Percentiles rank a stretch among this genome's conserved stretches.
Conservation (phyloP, 1,139 yeast species). For the Kodamaea derodonti region DNA sequence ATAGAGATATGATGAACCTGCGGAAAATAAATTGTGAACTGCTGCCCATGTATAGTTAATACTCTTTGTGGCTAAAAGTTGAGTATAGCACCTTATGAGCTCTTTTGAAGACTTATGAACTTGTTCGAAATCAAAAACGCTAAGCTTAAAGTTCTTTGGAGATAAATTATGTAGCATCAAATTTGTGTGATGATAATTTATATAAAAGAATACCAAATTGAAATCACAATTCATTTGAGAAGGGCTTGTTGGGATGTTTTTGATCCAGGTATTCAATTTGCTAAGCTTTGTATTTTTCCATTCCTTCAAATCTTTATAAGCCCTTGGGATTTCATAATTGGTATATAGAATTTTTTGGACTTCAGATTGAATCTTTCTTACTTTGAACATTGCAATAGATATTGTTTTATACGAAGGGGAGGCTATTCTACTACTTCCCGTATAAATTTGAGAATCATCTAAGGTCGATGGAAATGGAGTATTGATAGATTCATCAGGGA, state of each 20-base stretch:
- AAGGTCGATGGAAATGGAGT: slow-evolving; percentile 67
- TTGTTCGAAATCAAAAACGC: slow-evolving; percentile 48
- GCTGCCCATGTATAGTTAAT: slow-evolving; percentile 93
- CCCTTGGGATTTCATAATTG: slow-evolving; percentile 64
- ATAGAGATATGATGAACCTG: slow-evolving; percentile 80
- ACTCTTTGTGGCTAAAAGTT: slow-evolving; percentile 50
- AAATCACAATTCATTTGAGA: slow-evolving; percentile 72
- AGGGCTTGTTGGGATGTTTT: slow-evolving; percentile 51
- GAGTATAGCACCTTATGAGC: slow-evolving; percentile 60
- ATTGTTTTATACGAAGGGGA: slow-evolving; percentile 55
- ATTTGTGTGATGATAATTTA: slow-evolving; percentile 76
- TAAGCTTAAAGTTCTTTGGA: slow-evolving; percentile 59
- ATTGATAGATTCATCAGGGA: slow-evolving; percentile 65
- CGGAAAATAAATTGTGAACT: slow-evolving; percentile 82
- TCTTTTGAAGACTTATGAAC: slow-evolving; percentile 66
- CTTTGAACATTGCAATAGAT: slow-evolving; percentile 60
- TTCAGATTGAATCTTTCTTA: slow-evolving; percentile 74
- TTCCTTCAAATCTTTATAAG: slow-evolving; percentile 47
- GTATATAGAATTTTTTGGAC: slow-evolving; percentile 71
- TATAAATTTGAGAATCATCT: slow-evolving; percentile 60
- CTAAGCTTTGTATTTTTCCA: slow-evolving; percentile 56
- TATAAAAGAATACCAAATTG: slow-evolving; percentile 60
- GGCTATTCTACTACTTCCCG: background rate
- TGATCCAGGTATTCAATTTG: slow-evolving; percentile 60
- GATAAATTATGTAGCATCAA: slow-evolving; percentile 73